These are phyloP conservation scores for Cryptomeria japonica DNA, from an alignment of 75 land plant genomes.

Conservation along the genomic window DNA sequence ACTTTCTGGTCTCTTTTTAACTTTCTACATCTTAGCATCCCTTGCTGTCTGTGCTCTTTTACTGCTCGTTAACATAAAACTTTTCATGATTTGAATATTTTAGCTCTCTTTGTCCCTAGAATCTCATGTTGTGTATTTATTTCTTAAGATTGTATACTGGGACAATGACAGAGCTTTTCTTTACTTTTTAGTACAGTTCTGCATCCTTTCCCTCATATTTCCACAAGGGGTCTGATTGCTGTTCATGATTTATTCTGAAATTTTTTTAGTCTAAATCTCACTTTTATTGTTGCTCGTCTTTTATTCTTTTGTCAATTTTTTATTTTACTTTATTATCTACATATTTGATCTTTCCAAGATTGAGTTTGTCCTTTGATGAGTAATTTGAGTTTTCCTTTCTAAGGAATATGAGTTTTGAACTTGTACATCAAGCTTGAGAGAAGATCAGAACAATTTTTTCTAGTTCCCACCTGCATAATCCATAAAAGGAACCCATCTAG, in stretches of 20 bases:
- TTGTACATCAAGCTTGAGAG: not conserved
- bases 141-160: not conserved
- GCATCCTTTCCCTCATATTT: not conserved
- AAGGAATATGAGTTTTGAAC: not conserved
- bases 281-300: not conserved
- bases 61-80: not conserved
- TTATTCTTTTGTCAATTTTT: not conserved
- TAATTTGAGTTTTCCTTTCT: not conserved
- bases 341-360: not conserved
- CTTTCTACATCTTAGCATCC: not conserved
- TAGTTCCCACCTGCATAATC: not conserved
- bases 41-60: not conserved
- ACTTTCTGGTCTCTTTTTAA: not conserved
- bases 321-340: not conserved
- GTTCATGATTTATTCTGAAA: not conserved
- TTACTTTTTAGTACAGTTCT: not conserved
- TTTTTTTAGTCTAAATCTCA: not conserved
- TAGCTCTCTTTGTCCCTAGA: not conserved
- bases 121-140: not conserved
- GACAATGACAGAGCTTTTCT: not conserved
- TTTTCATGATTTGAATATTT: not conserved
- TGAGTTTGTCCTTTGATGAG: not conserved
- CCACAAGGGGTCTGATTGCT: not conserved
- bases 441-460: not conserved
- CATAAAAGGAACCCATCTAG: too few species aligned